Evolutionary conservation across 192 early-diverging fungal species (phyloP).

Genomic region (Backusella morwellensis): DNA sequence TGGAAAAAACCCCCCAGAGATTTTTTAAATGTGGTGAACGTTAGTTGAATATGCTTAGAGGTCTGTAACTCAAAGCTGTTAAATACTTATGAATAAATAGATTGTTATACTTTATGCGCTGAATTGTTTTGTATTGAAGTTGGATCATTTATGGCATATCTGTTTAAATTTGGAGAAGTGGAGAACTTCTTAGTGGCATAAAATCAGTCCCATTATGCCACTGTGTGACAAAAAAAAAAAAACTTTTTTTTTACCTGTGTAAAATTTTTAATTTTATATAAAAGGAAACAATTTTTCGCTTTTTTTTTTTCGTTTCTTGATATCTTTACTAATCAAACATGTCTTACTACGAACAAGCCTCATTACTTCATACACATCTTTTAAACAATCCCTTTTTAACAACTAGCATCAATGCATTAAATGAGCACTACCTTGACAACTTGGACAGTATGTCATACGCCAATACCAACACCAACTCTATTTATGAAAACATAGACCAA

Average conservation of each 20-base stretch:
- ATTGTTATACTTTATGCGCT: neutral
- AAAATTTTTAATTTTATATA: neutral
- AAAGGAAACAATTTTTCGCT: neutral
- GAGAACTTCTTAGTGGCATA: neutral
- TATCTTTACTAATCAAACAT: neutral
- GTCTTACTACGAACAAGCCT: neutral
- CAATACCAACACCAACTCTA: neutral
- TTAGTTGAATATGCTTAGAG: neutral
- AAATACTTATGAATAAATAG: neutral
- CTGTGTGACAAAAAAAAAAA: neutral
- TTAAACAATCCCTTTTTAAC: neutral
- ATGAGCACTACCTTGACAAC: neutral
- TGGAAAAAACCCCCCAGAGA: neutral
- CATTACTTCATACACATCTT: neutral
- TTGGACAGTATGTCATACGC: neutral
- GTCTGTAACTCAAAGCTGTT: neutral
- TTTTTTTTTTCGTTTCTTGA: neutral
- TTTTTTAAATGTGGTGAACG: neutral
- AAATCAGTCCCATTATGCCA: neutral
- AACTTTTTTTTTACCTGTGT: neutral
- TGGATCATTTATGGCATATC: neutral
- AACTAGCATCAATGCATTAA: neutral
- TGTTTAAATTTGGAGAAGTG: neutral
- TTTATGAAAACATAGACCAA: neutral
- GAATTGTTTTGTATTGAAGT: neutral